phyloP scores from a whole-genome alignment of 345 rosid genomes.

The Heritiera fomes region DNA sequence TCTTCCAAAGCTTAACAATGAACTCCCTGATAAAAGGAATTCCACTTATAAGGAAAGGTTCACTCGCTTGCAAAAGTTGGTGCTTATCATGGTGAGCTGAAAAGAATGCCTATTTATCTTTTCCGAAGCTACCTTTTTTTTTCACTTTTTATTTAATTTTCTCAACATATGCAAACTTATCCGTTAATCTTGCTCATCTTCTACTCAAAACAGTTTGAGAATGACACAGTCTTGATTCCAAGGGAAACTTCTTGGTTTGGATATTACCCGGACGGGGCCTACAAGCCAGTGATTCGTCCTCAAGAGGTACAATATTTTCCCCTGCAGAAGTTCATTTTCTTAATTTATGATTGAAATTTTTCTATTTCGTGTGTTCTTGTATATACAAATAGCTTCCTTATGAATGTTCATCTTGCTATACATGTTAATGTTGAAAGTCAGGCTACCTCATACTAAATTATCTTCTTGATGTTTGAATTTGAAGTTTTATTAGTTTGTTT shows the following conservation, averaged over 20 bases:
- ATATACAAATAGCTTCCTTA: not conserved
- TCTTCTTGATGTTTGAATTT: not conserved
- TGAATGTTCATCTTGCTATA: not conserved
- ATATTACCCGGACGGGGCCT: conserved; percentile 80
- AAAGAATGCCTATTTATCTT: not conserved
- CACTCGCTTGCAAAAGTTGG: conserved; percentile 70
- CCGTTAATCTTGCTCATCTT: not conserved
- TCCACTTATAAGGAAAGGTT: conserved; percentile 68
- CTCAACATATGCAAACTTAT: not conserved
- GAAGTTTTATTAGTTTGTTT: not conserved
- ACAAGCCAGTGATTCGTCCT: conserved; percentile 48
- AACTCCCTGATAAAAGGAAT: conserved; percentile 61
- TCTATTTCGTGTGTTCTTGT: not conserved
- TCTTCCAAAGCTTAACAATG: conserved; percentile 86
- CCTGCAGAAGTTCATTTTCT: conserved; percentile 2
- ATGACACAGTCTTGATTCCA: conserved; percentile 75
- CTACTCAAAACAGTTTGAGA: conserved; percentile 52
- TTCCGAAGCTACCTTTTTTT: not conserved
- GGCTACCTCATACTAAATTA: not conserved
- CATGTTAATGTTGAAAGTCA: not conserved
- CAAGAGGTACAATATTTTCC: conserved; percentile 46
- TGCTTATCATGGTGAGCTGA: conserved; percentile 77
- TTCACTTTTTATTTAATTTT: not conserved
- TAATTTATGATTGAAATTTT: not conserved
- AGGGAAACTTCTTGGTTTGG: conserved; percentile 96